Base-by-base conservation (phyloP, 352 stramenopile genomes). In the Globisporangium lucens region DNA sequence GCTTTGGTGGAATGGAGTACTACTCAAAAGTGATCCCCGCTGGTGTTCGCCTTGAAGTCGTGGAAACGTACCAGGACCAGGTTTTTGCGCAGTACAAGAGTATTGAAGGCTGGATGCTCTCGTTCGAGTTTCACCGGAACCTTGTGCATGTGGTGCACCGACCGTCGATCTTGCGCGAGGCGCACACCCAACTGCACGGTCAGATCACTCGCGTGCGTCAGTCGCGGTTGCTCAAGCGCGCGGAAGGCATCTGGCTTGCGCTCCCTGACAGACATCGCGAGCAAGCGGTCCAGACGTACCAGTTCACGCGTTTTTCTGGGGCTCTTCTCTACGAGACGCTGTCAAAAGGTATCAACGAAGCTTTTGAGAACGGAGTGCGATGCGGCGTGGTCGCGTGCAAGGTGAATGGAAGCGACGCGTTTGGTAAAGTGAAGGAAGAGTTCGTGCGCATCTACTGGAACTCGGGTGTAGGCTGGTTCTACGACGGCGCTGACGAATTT, bases 61-160 rank as follows among this genome's bases (percentile, higher is more conserved):
- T 88, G 8, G 79, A 87, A 20, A 75, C 76, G 30, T 91, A 87
- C 61, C 83, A 89, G 64, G 83, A 91, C 61, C 75, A 89, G 73
- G 76, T 89, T 27, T 65, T 91, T 33, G 80, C 61, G 4, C 75
- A 87, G 69, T 87, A 73, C 41, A 80, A 75, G 46, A 89, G 80
- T 20, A 74, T 76, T 35, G 83, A 91, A 70, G 80, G 79, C 58
- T 91, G 83, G 83, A 68, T 70, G 30, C 61, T 91, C 27, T 77
- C 71, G 30, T 89, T 89, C 46, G 83, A 91, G 70, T 67, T 89
- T 38, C 83, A 89, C 60, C 83, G 81, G 52, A 89, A 91, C 57
- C 65, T 91, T 46, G 69, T 91, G 55, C 78, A 85, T 60, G 76
- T 91, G 3, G 83, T 87, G 55, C 80, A 75, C 20, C 80, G 83